Evolutionary conservation across 2,329 filamentous ascomycete genomes (phyloP), one percentile per base, ranked within the genome.

Genomic region (Cryphonectria carpinicola): DNA sequence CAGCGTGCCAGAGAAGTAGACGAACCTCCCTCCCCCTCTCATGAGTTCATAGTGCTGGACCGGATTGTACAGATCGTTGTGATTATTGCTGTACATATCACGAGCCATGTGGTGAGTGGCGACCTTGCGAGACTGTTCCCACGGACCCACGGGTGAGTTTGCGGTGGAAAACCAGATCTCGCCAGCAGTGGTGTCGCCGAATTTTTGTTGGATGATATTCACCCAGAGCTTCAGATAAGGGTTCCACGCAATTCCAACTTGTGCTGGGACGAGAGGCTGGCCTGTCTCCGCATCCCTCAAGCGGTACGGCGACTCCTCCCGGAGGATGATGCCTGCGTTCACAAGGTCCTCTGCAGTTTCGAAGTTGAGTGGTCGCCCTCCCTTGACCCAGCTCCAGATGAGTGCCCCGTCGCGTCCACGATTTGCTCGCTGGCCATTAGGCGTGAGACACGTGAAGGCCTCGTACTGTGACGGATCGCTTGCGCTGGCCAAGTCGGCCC

Each of bases 1-100:
- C 22, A 72, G 65, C 25, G 71, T 72, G 17, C 71, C 71, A 1
- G 71, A 72, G 58, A 72, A 72, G 37, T 72, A 72, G 5, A 71
- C 22, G 1, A 68, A 37, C 22, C 71, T 71, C 41, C 71, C 71
- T 10, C 66, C 68, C 8, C 46, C 66, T 5, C 43, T 35, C 69
- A 71, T 71, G 49, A 72, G 28, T 41, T 72, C 71, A 11, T 71
- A 65, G 46, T 72, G 71, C 39, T 72, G 71, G 7, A 72, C 69
- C 4, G 71, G 71, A 25, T 72, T 71, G 25, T 72, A 72, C 41
- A 72, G 32, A 28, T 72, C 71, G 49, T 72, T 72, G 58, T 68
- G 67, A 19, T 72, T 72, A 7, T 46, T 60, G 17, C 4, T 65
- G 49, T 69, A 64, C 13, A 39, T 58, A 8, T 72, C 71, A 19